phyloP scores from a whole-genome alignment of 2,329 filamentous ascomycete species.

The Podosphaera leucotricha region DNA sequence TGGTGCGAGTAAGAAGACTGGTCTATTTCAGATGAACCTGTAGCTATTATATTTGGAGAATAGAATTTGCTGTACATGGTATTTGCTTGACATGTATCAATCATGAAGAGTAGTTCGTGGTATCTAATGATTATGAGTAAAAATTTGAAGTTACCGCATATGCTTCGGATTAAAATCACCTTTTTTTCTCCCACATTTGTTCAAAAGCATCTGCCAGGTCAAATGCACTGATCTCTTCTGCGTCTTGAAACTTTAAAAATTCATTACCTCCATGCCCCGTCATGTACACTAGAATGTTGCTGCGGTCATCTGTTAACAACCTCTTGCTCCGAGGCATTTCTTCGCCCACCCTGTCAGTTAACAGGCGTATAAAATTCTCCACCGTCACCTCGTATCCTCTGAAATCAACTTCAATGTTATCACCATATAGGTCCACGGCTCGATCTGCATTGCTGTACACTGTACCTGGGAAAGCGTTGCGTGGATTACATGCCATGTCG shows the following conservation, averaged over 20 bases:
- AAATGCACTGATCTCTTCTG: conserved; percentile 89
- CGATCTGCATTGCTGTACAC: conserved; percentile 97
- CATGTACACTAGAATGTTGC: conserved; percentile 98
- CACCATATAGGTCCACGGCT: conserved; percentile 84
- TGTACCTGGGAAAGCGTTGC: conserved; percentile 90
- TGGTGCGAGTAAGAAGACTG: conserved; percentile 96
- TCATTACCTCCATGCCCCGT: conserved; percentile 95
- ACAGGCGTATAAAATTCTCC: conserved; percentile 87
- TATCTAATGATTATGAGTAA: conserved; percentile 29
- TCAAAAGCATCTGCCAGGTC: conserved; percentile 93
- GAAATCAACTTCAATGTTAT: conserved; percentile 98
- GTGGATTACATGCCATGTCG: conserved; percentile 98
- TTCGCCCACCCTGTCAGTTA: conserved; percentile 84
- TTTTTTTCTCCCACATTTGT: conserved; percentile 99
- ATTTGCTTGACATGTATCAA: conserved; percentile 97
- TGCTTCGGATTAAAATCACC: conserved; percentile 21
- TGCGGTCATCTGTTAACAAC: conserved; percentile 78
- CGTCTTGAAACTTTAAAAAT: conserved; percentile 95
- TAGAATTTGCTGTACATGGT: conserved; percentile 99
- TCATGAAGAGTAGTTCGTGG: conserved; percentile 98
- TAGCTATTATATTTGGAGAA: conserved; percentile 93
- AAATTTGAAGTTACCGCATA: not conserved
- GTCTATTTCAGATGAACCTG: conserved; percentile 85
- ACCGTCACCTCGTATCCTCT: conserved; percentile 96
- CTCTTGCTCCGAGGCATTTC: conserved; percentile 91